Percentiles rank a stretch among this genome's conserved stretches.
Conservation (phyloP, 208 protist species). For the Leishmania braziliensis region DNA sequence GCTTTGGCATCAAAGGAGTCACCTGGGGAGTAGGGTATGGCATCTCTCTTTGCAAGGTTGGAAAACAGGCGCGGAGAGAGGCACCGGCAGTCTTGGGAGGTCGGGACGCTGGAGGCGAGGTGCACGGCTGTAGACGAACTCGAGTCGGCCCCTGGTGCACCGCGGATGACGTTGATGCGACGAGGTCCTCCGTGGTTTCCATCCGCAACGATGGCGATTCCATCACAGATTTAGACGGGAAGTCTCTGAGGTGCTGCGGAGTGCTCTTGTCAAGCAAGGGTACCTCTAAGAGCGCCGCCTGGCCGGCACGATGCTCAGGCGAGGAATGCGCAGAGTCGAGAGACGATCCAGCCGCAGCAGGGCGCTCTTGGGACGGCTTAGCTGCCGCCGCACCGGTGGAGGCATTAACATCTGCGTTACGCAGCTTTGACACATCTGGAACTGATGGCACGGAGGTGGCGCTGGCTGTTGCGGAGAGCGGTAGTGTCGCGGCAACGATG, state of each 20-base stretch:
- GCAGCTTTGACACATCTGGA: not conserved
- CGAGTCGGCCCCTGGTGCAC: not conserved
- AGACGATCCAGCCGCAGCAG: not conserved
- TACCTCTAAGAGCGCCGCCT: not conserved
- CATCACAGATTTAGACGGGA: not conserved
- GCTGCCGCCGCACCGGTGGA: not conserved
- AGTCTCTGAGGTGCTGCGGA: not conserved
- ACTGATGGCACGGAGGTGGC: not conserved
- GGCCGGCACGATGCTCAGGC: not conserved
- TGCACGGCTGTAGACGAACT: slow-evolving; percentile 5
- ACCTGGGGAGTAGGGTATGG: not conserved
- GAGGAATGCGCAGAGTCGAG: not conserved
- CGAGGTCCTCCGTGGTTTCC: not conserved
- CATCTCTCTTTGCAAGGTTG: not conserved
- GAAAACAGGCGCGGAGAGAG: not conserved
- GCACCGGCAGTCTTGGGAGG: not conserved
- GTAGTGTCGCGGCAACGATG: not conserved
- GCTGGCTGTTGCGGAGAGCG: not conserved
- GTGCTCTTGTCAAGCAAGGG: not conserved
- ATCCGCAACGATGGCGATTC: not conserved
- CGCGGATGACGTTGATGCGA: not conserved
- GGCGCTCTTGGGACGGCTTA: not conserved
- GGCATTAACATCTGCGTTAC: not conserved
- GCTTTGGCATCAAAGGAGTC: not conserved
- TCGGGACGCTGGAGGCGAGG: slow-evolving; percentile 4